Evolutionary conservation across 257 asterid species (phyloP).

Genomic region (Solanum acaule): DNA sequence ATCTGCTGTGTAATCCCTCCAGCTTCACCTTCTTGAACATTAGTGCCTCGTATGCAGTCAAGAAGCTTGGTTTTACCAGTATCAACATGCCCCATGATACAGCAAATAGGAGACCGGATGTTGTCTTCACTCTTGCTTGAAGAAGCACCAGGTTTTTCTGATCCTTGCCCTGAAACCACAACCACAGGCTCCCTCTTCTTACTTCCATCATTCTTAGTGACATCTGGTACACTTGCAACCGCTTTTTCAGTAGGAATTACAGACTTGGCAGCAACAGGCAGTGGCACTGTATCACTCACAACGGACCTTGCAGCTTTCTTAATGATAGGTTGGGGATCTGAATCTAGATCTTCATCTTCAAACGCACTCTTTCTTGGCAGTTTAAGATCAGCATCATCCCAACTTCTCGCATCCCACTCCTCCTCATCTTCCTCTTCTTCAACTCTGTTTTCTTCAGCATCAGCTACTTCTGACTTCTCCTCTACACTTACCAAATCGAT

Average conservation of each 20-base stretch:
- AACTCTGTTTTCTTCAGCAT: constrained; percentile 47
- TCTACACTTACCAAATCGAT: constrained; percentile 7
- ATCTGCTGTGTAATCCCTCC: constrained; percentile 99
- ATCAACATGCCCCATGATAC: constrained; percentile 99
- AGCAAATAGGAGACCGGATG: constrained; percentile 93
- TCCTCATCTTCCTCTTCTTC: constrained; percentile 28
- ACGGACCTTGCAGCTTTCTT: constrained; percentile 13
- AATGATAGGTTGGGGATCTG: constrained; percentile 38
- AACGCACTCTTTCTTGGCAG: constrained; percentile 74
- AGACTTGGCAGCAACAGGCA: constrained; percentile 18
- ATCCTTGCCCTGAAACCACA: constrained; percentile 7
- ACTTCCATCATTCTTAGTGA: constrained; percentile 21
- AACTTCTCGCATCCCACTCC: constrained; percentile 97
- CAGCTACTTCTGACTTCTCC: constrained; percentile 30
- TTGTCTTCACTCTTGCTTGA: constrained; percentile 20
- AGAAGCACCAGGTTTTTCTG: constrained; percentile 16
- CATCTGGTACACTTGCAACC: constrained; percentile 1
- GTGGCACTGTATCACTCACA: neutral
- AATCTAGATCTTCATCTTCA: constrained; percentile 76
- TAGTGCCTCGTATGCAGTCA: constrained; percentile 93
- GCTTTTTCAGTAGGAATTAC: constrained; percentile 13
- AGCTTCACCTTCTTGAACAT: constrained; percentile 99
- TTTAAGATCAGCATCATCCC: constrained; percentile 89
- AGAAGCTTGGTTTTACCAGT: constrained; percentile 96
- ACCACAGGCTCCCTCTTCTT: constrained; percentile 18